These are phyloP conservation scores for Colletotrichum eleusines DNA, from an alignment of 2,329 filamentous ascomycete species.

Conservation along the genomic window DNA sequence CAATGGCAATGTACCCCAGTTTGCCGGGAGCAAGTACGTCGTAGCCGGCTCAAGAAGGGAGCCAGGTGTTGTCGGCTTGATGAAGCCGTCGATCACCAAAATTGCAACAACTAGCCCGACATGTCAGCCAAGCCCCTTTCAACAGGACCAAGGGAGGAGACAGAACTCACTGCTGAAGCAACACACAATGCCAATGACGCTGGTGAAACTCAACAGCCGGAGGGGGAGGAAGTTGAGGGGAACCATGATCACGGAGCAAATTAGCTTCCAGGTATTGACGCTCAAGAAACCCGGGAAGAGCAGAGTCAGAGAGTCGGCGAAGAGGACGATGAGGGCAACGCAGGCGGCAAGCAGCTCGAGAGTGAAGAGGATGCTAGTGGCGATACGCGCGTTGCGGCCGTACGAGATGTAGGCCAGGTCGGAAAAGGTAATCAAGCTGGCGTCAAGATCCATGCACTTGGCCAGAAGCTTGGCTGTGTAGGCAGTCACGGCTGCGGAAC, in stretches of 20 bases:
- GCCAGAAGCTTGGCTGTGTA: slow-evolving; percentile 90
- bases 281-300: slow-evolving; percentile 78
- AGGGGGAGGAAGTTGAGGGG: slow-evolving; percentile 89
- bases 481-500: slow-evolving; percentile 80
- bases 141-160: neutral
- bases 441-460: slow-evolving; percentile 89
- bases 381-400: slow-evolving; percentile 82
- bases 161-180: slow-evolving; percentile 83
- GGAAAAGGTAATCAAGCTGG: slow-evolving; percentile 90
- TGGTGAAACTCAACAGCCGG: slow-evolving; percentile 84
- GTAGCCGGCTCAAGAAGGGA: slow-evolving; percentile 84
- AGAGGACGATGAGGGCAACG: slow-evolving; percentile 91
- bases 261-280: slow-evolving; percentile 82
- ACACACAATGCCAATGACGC: slow-evolving; percentile 90
- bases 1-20: slow-evolving; percentile 88
- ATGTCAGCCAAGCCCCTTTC: neutral
- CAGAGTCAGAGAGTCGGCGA: slow-evolving; percentile 87
- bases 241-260: slow-evolving; percentile 83
- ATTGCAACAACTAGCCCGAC: slow-evolving; percentile 77
- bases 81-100: slow-evolving; percentile 85
- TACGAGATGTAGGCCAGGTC: slow-evolving; percentile 94
- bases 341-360: slow-evolving; percentile 89
- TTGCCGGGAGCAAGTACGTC: slow-evolving; percentile 85
- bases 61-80: slow-evolving; percentile 83
- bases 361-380: slow-evolving; percentile 88